These are phyloP conservation scores for Leishmania tropica DNA, from an alignment of 208 protist genomes.

Conservation along the genomic window DNA sequence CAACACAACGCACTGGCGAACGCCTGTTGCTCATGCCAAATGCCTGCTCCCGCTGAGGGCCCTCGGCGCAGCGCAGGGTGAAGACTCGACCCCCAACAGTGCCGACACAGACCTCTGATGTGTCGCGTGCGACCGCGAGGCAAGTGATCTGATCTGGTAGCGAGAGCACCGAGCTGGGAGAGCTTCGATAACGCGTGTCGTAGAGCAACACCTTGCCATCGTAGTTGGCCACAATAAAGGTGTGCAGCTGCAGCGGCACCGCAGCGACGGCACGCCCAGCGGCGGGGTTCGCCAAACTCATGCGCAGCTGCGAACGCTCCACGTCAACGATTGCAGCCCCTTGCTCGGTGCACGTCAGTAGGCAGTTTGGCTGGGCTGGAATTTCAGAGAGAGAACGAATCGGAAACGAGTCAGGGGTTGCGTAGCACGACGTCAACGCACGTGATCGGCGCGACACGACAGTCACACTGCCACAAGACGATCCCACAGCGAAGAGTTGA, in stretches of 20 bases:
- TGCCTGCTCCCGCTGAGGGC: slow-evolving; percentile 52
- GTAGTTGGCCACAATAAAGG: slow-evolving; percentile 61
- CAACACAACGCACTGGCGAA: slow-evolving; percentile 40
- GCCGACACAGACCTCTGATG: slow-evolving; percentile 39
- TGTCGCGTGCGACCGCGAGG: slow-evolving; percentile 30
- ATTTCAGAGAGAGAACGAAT: slow-evolving; percentile 41
- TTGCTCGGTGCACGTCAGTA: slow-evolving; percentile 43
- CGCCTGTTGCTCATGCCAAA: slow-evolving; percentile 53
- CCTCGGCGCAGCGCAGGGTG: slow-evolving; percentile 48
- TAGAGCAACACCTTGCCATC: slow-evolving; percentile 71
- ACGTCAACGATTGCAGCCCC: slow-evolving; percentile 51
- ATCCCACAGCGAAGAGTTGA: slow-evolving; percentile 42
- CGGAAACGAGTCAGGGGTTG: slow-evolving; percentile 21
- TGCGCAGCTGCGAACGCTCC: slow-evolving; percentile 26
- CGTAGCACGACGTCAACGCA: slow-evolving; percentile 34
- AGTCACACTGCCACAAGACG: slow-evolving; percentile 38
- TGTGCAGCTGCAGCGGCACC: slow-evolving; percentile 29
- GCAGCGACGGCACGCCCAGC: slow-evolving; percentile 41
- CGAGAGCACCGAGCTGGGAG: slow-evolving; percentile 38
- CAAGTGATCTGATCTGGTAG: slow-evolving; percentile 64
- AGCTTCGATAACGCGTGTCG: slow-evolving; percentile 40
- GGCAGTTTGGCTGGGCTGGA: slow-evolving; percentile 15
- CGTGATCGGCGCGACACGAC: slow-evolving; percentile 44
- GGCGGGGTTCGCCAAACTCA: slow-evolving; percentile 35
- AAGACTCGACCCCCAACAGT: slow-evolving; percentile 69